These are phyloP conservation scores for Ogataea hybrid DNA, from an alignment of 1,139 yeast species.

Conservation along the genomic window DNA sequence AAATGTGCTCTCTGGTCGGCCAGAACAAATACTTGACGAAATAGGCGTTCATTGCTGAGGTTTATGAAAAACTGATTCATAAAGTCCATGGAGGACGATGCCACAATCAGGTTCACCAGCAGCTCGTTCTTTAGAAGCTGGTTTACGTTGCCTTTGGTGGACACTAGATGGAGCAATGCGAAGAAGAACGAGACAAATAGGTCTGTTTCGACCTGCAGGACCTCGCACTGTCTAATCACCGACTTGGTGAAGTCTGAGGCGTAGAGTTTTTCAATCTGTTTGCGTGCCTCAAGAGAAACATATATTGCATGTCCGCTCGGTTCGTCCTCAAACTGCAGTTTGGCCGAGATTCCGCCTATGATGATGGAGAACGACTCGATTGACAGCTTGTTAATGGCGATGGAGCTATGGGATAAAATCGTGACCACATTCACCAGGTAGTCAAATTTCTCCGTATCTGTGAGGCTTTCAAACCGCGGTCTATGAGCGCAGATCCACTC, in stretches of 20 bases:
- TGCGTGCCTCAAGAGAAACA: conserved; percentile 1
- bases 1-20: conserved; percentile 24
- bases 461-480: conserved; percentile 1
- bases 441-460: conserved; percentile 8
- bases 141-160: conserved; percentile 13
- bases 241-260: conserved; percentile 15
- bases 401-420: conserved; percentile 8
- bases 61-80: conserved; percentile 19
- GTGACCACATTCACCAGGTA: conserved; percentile 15
- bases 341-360: conserved; percentile 15
- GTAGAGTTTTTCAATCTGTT: conserved; percentile 13
- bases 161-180: conserved; percentile 19
- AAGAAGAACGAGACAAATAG: conserved; percentile 18
- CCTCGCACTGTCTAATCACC: conserved; percentile 11
- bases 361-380: conserved; percentile 18
- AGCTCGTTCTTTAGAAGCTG: conserved; percentile 19
- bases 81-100: conserved; percentile 19
- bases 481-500: conserved; percentile 11
- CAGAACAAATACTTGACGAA: conserved; percentile 26
- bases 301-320: background rate
- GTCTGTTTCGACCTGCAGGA: conserved; percentile 10
- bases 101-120: conserved; percentile 24
- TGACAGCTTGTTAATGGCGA: conserved; percentile 7
- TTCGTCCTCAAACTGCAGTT: conserved; percentile 12
- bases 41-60: conserved; percentile 23